phyloP scores from a whole-genome alignment of 192 early-diverging fungal species.

The Podochytrium sp. region DNA sequence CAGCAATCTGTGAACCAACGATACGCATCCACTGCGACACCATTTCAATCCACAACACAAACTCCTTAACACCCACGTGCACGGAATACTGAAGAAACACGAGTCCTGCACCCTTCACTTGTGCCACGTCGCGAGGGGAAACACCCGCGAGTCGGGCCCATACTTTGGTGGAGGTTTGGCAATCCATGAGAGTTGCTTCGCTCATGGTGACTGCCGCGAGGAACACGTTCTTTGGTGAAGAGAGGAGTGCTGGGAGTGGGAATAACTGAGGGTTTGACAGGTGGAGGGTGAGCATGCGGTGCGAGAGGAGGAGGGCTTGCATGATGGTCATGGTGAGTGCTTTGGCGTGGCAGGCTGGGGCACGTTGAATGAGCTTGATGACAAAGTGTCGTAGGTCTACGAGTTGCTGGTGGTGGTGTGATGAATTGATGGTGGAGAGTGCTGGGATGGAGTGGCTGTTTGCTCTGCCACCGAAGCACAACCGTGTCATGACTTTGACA shows the following conservation, averaged over 20 bases:
- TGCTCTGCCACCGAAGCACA: constrained; percentile 5
- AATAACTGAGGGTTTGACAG: not conserved
- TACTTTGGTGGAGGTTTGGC: constrained; percentile 2
- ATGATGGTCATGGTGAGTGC: constrained; percentile 9
- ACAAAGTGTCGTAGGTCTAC: not conserved
- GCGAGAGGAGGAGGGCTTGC: constrained; percentile 5
- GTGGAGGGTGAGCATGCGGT: constrained; percentile 4
- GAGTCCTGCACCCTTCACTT: not conserved
- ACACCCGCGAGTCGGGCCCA: not conserved
- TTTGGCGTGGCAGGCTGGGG: not conserved
- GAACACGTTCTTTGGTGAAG: constrained; percentile 3
- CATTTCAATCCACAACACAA: constrained; percentile 8
- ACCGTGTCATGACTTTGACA: constrained; percentile 22
- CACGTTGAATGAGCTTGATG: not conserved
- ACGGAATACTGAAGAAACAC: constrained; percentile 11
- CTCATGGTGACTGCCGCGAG: not conserved
- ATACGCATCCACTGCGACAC: constrained; percentile 14
- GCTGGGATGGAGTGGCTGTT: not conserved
- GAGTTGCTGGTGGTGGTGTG: constrained; percentile 14
- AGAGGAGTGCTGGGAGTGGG: not conserved
- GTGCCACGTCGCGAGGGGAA: not conserved
- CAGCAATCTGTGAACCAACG: not conserved
- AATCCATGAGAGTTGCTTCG: constrained; percentile 16
- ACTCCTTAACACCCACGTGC: constrained; percentile 11
- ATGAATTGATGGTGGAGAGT: not conserved